These are phyloP conservation scores for Eutypa lata DNA, from an alignment of 2,329 filamentous ascomycete species.

Conservation along the genomic window DNA sequence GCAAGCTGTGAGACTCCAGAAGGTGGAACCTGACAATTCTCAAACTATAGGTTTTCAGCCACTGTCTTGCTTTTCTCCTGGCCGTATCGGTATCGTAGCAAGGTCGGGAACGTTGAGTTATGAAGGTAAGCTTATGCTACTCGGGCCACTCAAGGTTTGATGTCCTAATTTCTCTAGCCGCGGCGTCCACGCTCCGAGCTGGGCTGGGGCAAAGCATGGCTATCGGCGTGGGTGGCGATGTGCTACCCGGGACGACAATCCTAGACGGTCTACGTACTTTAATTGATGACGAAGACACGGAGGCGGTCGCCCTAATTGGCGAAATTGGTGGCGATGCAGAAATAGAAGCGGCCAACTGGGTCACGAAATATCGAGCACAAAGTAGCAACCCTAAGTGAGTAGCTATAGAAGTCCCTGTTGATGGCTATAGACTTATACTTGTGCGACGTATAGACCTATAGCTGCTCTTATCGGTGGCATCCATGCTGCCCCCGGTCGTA, in stretches of 20 bases:
- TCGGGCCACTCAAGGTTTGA: neutral
- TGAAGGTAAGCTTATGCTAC: slow-evolving; percentile 40
- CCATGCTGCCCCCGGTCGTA: slow-evolving; percentile 57
- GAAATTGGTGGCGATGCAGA: slow-evolving; percentile 70
- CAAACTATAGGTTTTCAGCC: slow-evolving; percentile 73
- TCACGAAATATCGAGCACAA: slow-evolving; percentile 59
- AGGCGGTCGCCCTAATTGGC: slow-evolving; percentile 69
- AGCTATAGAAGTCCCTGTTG: neutral
- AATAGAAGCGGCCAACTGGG: slow-evolving; percentile 71
- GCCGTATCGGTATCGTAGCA: slow-evolving; percentile 66
- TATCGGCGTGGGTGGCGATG: slow-evolving; percentile 72
- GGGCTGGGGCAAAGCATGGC: slow-evolving; percentile 70
- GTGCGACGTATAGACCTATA: slow-evolving; percentile 54
- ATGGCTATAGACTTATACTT: neutral
- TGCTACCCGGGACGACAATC: slow-evolving; percentile 70
- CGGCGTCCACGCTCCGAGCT: slow-evolving; percentile 65
- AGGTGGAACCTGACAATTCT: neutral
- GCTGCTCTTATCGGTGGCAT: slow-evolving; percentile 68
- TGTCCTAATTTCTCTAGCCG: slow-evolving; percentile 40
- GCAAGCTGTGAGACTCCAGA: neutral
- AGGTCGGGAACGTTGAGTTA: slow-evolving; percentile 75
- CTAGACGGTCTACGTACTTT: slow-evolving; percentile 68
- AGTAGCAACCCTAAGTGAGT: slow-evolving; percentile 60
- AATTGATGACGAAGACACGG: slow-evolving; percentile 62
- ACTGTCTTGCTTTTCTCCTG: slow-evolving; percentile 66